These are phyloP conservation scores for Rhizophora apiculata DNA, from an alignment of 345 rosid genomes.

Conservation along the genomic window DNA sequence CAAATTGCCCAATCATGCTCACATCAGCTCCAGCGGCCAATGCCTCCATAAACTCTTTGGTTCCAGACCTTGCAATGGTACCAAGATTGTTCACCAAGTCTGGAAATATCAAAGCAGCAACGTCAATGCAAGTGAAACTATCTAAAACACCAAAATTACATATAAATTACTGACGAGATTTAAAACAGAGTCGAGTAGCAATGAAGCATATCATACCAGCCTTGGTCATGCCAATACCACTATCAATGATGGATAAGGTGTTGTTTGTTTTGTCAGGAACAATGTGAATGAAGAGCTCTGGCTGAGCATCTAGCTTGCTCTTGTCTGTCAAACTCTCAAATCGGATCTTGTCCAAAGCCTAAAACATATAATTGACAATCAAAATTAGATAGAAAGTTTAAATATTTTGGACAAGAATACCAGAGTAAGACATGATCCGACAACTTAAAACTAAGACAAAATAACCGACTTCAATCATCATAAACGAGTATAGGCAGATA, in stretches of 20 bases:
- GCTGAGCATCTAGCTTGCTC: slow-evolving; percentile 82
- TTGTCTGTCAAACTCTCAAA: slow-evolving; percentile 87
- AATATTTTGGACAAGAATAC: too few relatives aligned
- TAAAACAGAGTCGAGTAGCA: not conserved
- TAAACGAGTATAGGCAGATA: too few relatives aligned
- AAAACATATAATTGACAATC: not conserved
- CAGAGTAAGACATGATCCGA: too few relatives aligned
- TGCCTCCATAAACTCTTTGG: slow-evolving; percentile 90
- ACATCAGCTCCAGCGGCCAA: slow-evolving; percentile 87
- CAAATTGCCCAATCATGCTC: slow-evolving; percentile 86
- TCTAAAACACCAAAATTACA: not conserved
- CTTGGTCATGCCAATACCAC: slow-evolving; percentile 87
- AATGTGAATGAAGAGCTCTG: slow-evolving; percentile 78
- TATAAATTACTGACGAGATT: not conserved
- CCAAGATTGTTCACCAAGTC: slow-evolving; percentile 90
- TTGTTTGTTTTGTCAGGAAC: slow-evolving; percentile 75
- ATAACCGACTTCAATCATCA: too few relatives aligned
- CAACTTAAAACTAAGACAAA: not conserved
- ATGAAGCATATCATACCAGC: slow-evolving; percentile 39
- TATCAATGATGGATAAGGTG: slow-evolving; percentile 61
- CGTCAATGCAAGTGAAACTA: not conserved
- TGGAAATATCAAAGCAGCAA: slow-evolving; percentile 8
- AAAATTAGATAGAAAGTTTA: too few relatives aligned
- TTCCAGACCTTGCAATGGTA: slow-evolving; percentile 85
- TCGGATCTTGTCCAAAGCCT: slow-evolving; percentile 91